Base-by-base conservation (phyloP, 495 filamentous ascomycete species). In the Lasiosphaeria miniovina region DNA sequence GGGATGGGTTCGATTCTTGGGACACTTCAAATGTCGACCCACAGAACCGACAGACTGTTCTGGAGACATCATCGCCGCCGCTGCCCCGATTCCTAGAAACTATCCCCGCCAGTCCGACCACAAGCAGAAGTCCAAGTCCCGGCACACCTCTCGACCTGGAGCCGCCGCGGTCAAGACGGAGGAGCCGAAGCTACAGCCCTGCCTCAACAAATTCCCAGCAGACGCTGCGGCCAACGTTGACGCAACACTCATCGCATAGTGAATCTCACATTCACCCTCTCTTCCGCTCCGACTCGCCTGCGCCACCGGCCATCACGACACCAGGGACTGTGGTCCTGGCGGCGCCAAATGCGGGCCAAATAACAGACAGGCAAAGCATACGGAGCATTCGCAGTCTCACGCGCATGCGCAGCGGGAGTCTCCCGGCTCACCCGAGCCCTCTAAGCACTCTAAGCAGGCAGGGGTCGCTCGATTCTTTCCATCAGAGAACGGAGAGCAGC, bases 251-350 rank as follows among this genome's bases (percentile, higher is more conserved):
- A 6, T 72, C 69, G 0, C 66, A 77, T 38, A 81, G 80, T 67
- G 88, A 94, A 69, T 80, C 86, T 12, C 84, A 93, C 66, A 94
- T 96, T 58, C 91, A 96, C 67, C 91, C 91, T 1, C 81, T 96
- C 10, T 94, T 96, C 74, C 83, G 91, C 55, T 85, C 86, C 1
- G 86, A 86, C 62, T 90, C 85, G 48, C 88, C 89, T 0, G 83
- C 78, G 0, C 88, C 88, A 9, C 87, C 88, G 11, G 86, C 90
- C 0, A 80, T 81, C 6, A 80, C 83, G 0, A 86, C 85, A 0
- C 82, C 86, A 0, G 87, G 87, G 0, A 95, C 89, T 0, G 76
- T 85, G 24, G 85, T 95, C 40, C 79, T 83, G 6, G 90, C 88
- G 8, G 84, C 87, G 1, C 89, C 89, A 2, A 81, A 84, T 34